Conservation (phyloP, 2,329 filamentous ascomycete species). For the Pseudocercospora crystallina region DNA sequence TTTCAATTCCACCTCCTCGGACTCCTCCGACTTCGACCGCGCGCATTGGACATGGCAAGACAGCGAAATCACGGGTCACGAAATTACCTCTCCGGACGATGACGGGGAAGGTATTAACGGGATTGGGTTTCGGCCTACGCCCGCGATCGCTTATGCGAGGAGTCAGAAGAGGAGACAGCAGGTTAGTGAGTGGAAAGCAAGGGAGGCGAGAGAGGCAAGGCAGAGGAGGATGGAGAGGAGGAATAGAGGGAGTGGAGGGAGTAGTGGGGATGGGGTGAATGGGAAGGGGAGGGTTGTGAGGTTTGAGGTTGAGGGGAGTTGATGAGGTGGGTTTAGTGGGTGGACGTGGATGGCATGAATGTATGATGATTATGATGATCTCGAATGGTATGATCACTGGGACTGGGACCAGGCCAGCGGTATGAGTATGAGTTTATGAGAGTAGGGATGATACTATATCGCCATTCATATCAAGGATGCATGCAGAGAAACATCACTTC, state of each 20-base stretch:
- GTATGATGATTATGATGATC: too few relatives aligned
- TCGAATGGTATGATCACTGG: too few relatives aligned
- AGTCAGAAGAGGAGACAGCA: constrained; percentile 59
- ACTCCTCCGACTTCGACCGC: constrained; percentile 8
- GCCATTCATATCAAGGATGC: too few relatives aligned
- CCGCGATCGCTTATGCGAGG: constrained; percentile 58
- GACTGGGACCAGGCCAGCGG: too few relatives aligned
- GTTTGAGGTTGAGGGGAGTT: constrained; percentile 8
- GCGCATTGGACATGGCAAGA: constrained; percentile 56
- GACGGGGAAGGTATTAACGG: constrained; percentile 66
- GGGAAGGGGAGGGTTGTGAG: constrained; percentile 16
- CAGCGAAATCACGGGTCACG: constrained; percentile 62
- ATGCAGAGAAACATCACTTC: too few relatives aligned
- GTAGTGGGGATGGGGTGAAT: background rate
- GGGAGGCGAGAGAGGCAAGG: constrained; percentile 60
- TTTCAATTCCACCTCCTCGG: constrained; percentile 2
- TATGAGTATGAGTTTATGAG: too few relatives aligned
- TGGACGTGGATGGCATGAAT: too few relatives aligned
- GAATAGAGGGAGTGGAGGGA: constrained; percentile 9
- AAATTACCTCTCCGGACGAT: constrained; percentile 55
- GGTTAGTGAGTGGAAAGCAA: constrained; percentile 58
- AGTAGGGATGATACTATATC: too few relatives aligned
- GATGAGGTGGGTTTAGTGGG: background rate
- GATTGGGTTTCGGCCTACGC: constrained; percentile 62
- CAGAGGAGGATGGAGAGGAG: constrained; percentile 57